Conservation (phyloP, 208 protist species). For the Crithidia brevicula region DNA sequence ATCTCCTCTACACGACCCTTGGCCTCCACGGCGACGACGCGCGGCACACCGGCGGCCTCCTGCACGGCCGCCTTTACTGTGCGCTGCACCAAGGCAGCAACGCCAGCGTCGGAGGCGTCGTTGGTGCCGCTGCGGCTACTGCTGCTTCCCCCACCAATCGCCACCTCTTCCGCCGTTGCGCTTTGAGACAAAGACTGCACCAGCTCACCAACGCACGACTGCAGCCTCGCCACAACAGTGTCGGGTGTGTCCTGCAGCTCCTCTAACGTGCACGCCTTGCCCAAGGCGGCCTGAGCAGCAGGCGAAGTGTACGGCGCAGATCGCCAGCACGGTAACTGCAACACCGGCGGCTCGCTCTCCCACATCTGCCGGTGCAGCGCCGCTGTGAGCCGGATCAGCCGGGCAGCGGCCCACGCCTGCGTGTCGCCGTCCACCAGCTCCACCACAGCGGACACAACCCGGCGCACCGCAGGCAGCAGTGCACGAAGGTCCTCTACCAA, state of each 20-base stretch:
- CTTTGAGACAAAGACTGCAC: background rate
- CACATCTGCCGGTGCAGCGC: conserved; percentile 67
- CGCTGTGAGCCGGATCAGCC: conserved; percentile 66
- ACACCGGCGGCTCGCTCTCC: conserved; percentile 45
- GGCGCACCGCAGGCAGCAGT: conserved; percentile 59
- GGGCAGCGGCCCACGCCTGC: conserved; percentile 37
- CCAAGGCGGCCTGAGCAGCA: conserved; percentile 6
- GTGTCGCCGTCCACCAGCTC: conserved; percentile 62
- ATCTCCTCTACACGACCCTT: conserved; percentile 42
- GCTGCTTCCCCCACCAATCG: too few relatives aligned
- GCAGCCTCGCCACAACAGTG: conserved; percentile 14
- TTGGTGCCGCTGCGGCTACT: too few relatives aligned
- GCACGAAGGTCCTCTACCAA: conserved; percentile 46
- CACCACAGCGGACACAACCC: conserved; percentile 49
- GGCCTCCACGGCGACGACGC: conserved; percentile 39
- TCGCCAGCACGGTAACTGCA: conserved; percentile 60
- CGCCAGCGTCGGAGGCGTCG: background rate
- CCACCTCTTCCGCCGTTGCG: background rate
- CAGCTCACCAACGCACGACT: conserved; percentile 5
- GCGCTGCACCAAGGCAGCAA: conserved; percentile 1
- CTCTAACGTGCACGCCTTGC: conserved; percentile 14
- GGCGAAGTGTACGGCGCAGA: background rate
- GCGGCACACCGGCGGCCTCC: conserved; percentile 43
- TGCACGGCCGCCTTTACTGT: conserved; percentile 19
- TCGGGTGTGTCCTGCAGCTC: conserved; percentile 23